Evolutionary conservation across 495 filamentous ascomycete genomes (phyloP).

Genomic region (Aspergillus diversus): DNA sequence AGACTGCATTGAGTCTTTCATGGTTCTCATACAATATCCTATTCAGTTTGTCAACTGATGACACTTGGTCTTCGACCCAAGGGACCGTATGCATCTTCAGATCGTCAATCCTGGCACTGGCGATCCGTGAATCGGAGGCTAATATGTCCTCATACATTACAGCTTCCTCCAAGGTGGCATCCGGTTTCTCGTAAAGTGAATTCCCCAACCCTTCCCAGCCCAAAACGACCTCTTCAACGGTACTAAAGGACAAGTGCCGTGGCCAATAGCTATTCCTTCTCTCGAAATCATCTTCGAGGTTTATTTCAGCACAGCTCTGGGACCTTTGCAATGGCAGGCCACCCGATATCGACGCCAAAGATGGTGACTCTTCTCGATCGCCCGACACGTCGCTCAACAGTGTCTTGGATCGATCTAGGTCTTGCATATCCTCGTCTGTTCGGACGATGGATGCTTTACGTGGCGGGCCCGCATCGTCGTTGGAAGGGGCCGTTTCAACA

Average conservation of each 20-base stretch:
- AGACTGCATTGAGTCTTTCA: slow-evolving; percentile 67
- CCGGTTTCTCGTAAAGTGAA: slow-evolving; percentile 32
- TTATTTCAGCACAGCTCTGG: slow-evolving; percentile 47
- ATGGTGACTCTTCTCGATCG: slow-evolving; percentile 33
- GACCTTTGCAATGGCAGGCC: slow-evolving; percentile 47
- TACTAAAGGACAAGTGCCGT: slow-evolving; percentile 83
- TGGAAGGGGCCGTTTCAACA: slow-evolving; percentile 33
- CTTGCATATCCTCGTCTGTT: slow-evolving; percentile 34
- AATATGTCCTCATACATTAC: slow-evolving; percentile 52
- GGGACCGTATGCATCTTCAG: slow-evolving; percentile 51
- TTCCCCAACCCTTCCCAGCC: slow-evolving; percentile 60
- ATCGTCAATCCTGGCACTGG: slow-evolving; percentile 57
- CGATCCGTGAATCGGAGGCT: slow-evolving; percentile 62
- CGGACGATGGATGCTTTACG: slow-evolving; percentile 21
- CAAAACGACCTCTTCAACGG: slow-evolving; percentile 86
- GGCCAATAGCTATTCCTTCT: slow-evolving; percentile 58
- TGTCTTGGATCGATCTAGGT: slow-evolving; percentile 37
- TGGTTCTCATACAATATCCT: slow-evolving; percentile 61
- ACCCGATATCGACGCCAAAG: slow-evolving; percentile 26
- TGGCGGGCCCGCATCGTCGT: slow-evolving; percentile 25
- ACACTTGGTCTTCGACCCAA: slow-evolving; percentile 71
- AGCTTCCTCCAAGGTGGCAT: slow-evolving; percentile 42
- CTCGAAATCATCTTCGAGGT: slow-evolving; percentile 26
- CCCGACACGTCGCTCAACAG: slow-evolving; percentile 42
- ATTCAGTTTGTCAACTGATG: slow-evolving; percentile 64